Conservation (phyloP, 805 yeast genomes). For the Ogataea pilisensis region DNA sequence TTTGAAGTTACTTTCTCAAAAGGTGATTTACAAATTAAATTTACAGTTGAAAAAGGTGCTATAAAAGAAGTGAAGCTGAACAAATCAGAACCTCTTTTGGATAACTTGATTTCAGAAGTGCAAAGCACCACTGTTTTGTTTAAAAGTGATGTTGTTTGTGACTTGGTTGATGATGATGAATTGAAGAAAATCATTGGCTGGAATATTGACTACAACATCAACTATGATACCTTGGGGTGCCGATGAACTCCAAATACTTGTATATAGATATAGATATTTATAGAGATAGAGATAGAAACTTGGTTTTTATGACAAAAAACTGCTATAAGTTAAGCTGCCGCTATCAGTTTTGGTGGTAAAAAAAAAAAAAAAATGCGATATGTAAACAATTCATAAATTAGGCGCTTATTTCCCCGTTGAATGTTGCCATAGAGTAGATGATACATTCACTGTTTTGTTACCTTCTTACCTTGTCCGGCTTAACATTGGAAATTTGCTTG, state of each 20-base stretch:
- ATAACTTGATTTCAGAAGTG: slow-evolving; percentile 7
- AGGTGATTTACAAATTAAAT: slow-evolving; percentile 27
- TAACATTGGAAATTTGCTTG: no score
- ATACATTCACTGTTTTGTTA: no score
- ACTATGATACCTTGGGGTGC: slow-evolving; percentile 10
- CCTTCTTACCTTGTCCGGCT: no score
- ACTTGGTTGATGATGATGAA: slow-evolving; percentile 8
- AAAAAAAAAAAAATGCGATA: no score
- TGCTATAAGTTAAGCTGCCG: no score
- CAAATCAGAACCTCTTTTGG: slow-evolving; percentile 13
- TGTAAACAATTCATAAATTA: no score
- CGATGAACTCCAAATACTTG: background rate
- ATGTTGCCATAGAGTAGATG: no score
- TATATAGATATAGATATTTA: no score
- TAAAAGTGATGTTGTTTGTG: slow-evolving; percentile 15
- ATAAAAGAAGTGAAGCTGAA: slow-evolving; percentile 12
- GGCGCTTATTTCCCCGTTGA: no score
- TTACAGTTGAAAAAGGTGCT: slow-evolving; percentile 50
- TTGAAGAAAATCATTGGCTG: slow-evolving; percentile 21
- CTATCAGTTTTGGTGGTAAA: no score
- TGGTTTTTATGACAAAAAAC: no score
- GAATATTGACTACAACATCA: slow-evolving; percentile 25
- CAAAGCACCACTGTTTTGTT: slow-evolving; percentile 13
- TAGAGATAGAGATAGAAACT: no score
- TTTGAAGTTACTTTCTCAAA: slow-evolving; percentile 51